A percentile compares a stretch with the other conserved stretches of the same genome.
These are phyloP conservation scores for Trebouxia sp. DNA, from an alignment of 139 green algal species.

Conservation along the genomic window DNA sequence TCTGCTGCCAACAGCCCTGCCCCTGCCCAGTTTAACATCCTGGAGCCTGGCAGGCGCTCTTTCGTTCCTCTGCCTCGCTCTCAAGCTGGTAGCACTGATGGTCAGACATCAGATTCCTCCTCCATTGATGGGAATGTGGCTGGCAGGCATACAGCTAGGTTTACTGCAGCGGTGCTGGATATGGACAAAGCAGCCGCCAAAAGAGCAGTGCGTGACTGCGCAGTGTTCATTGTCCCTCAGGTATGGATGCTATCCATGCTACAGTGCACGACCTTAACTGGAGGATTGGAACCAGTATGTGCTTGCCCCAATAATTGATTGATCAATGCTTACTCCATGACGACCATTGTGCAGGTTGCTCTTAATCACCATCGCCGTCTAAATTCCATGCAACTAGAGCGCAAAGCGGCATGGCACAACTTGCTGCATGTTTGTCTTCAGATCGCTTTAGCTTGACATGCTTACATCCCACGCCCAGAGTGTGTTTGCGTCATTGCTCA, in stretches of 20 bases:
- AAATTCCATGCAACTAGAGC: too few relatives aligned
- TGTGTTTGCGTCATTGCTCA: too few relatives aligned
- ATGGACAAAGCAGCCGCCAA: background rate
- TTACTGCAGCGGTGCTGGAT: slow-evolving; percentile 36
- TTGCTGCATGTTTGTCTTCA: too few relatives aligned
- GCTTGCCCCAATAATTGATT: too few relatives aligned
- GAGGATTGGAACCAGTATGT: too few relatives aligned
- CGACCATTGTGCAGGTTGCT: background rate
- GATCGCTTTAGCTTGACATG: too few relatives aligned
- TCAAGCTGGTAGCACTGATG: too few relatives aligned
- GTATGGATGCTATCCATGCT: slow-evolving; percentile 6
- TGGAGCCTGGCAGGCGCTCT: background rate
- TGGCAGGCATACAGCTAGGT: background rate
- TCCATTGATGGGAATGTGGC: background rate
- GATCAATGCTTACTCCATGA: background rate
- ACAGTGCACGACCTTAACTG: too few relatives aligned
- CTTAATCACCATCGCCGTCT: background rate
- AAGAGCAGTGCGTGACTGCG: slow-evolving; percentile 37
- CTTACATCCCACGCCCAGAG: too few relatives aligned
- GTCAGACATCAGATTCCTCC: too few relatives aligned
- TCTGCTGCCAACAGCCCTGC: background rate
- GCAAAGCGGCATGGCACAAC: too few relatives aligned
- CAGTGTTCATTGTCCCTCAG: slow-evolving; percentile 62
- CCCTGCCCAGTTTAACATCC: background rate
- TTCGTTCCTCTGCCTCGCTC: background rate